Evolutionary conservation across 208 protist genomes (phyloP).

Genomic region (Wallacemonas collosoma): DNA sequence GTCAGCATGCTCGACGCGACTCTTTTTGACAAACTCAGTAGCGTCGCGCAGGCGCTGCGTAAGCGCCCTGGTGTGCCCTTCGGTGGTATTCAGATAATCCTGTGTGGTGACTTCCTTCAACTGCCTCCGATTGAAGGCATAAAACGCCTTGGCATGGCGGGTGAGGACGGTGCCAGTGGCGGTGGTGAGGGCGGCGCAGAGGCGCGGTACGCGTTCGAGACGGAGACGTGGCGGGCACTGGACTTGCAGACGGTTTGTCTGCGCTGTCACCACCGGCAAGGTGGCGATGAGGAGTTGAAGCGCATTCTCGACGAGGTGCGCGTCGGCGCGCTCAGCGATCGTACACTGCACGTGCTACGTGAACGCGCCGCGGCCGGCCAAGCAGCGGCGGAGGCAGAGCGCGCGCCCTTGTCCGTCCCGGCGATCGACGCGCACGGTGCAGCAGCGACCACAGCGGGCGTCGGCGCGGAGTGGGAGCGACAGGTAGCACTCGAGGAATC

Average conservation of each 20-base stretch:
- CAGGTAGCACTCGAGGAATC: background rate
- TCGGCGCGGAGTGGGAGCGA: constrained; percentile 1
- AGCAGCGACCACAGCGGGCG: background rate
- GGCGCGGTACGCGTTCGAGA: constrained; percentile 59
- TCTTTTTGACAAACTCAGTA: constrained; percentile 65
- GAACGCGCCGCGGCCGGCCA: constrained; percentile 16
- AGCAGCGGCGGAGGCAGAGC: background rate
- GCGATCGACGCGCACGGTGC: background rate
- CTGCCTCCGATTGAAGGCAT: constrained; percentile 44
- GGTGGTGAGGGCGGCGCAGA: background rate
- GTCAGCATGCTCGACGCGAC: constrained; percentile 66
- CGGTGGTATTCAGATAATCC: constrained; percentile 80
- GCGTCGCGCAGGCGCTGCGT: constrained; percentile 43
- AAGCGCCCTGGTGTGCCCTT: constrained; percentile 39
- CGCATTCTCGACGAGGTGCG: constrained; percentile 65
- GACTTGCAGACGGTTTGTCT: constrained; percentile 39
- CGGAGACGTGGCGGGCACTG: constrained; percentile 42
- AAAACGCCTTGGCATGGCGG: constrained; percentile 1
- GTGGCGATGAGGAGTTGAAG: constrained; percentile 43
- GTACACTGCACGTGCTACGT: constrained; percentile 23
- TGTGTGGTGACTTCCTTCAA: constrained; percentile 85
- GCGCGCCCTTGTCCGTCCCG: background rate
- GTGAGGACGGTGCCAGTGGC: background rate
- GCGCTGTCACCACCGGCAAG: constrained; percentile 44
- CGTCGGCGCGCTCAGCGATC: constrained; percentile 33